Evolutionary conservation across 225 moss, liverwort and hornwort genomes (phyloP).

Genomic region (Neckera pumila): DNA sequence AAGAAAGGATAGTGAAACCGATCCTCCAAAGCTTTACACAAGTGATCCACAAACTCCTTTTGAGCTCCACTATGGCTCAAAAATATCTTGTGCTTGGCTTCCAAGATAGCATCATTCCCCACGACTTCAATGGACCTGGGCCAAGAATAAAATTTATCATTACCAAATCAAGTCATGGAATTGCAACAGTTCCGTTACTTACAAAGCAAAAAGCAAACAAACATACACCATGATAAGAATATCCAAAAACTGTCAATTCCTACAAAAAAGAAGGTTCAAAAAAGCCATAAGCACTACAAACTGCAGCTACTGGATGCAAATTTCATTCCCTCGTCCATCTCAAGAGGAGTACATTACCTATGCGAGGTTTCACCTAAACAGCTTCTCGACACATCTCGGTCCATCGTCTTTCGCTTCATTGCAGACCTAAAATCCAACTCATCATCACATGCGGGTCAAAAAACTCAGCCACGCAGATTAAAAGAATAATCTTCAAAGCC

Average conservation of each 20-base stretch:
- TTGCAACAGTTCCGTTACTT: background rate
- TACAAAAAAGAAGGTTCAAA: background rate
- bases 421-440: background rate
- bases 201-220: too few species aligned
- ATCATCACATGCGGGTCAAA: background rate
- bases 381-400: accelerated
- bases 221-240: too few species aligned
- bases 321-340: too few species aligned
- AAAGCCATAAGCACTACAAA: too few species aligned
- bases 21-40: too few species aligned
- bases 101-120: background rate
- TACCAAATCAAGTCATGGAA: accelerated
- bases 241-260: accelerated
- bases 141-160: background rate
- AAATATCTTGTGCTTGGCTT: background rate
- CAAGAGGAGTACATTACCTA: background rate
- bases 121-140: accelerated
- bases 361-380: background rate
- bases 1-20: too few species aligned
- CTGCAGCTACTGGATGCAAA: too few species aligned
- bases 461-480: background rate
- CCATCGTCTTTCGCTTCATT: background rate
- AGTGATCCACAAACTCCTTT: too few species aligned
- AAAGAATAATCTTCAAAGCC: background rate
- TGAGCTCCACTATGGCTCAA: too few species aligned